Evolutionary conservation across 2,329 filamentous ascomycete species (phyloP).

Genomic region (Amylocarpus encephaloides): DNA sequence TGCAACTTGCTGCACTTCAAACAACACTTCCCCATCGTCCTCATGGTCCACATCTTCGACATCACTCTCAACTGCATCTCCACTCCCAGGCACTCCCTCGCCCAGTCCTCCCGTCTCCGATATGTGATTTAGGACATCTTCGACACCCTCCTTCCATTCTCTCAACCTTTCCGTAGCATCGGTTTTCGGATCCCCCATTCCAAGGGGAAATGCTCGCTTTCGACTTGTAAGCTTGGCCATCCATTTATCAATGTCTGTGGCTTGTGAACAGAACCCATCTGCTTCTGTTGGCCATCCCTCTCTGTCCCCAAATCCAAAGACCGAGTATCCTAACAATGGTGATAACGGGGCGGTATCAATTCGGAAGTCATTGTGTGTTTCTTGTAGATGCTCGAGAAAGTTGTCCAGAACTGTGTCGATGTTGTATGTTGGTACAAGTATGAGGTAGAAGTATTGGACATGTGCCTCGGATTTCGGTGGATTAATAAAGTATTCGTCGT

Average conservation of each 20-base stretch:
- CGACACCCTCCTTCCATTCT: constrained; percentile 74
- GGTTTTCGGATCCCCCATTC: constrained; percentile 78
- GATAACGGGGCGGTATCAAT: constrained; percentile 85
- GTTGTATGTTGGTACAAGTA: constrained; percentile 87
- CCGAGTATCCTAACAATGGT: constrained; percentile 73
- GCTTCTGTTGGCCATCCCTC: constrained; percentile 89
- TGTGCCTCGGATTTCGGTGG: constrained; percentile 54
- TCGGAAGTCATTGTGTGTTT: constrained; percentile 94
- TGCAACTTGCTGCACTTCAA: constrained; percentile 42
- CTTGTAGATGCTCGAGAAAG: constrained; percentile 78
- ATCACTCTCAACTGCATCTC: constrained; percentile 78
- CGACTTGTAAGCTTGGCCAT: constrained; percentile 88
- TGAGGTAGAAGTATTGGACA: constrained; percentile 68
- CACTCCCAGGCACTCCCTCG: constrained; percentile 69
- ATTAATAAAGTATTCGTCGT: constrained; percentile 85
- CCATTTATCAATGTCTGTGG: constrained; percentile 86
- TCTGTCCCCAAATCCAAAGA: constrained; percentile 88
- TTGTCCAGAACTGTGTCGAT: constrained; percentile 88
- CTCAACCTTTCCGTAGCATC: constrained; percentile 60
- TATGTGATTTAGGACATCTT: constrained; percentile 61
- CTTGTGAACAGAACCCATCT: constrained; percentile 90
- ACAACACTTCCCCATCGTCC: constrained; percentile 46
- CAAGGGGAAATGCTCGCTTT: constrained; percentile 82
- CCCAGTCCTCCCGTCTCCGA: constrained; percentile 53
- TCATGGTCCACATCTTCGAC: constrained; percentile 60